phyloP scores from a whole-genome alignment of 148 eudicot genomes.

The Chenopodium suecicum region DNA sequence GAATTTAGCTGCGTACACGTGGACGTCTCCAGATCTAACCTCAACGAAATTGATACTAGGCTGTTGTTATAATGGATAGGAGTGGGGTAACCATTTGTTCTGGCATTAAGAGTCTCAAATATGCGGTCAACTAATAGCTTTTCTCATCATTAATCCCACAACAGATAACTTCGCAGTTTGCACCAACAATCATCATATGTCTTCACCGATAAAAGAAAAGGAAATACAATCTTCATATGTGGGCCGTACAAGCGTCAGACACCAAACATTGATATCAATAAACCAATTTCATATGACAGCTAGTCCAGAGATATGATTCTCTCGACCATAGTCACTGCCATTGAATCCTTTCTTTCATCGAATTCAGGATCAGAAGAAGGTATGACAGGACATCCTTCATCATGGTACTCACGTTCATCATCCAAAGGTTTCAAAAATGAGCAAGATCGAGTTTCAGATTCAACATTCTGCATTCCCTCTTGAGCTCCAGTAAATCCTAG shows the following conservation, averaged over 20 bases:
- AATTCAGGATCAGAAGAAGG: slow-evolving; percentile 38
- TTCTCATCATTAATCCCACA: neutral
- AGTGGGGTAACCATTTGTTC: neutral
- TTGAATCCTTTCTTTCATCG: slow-evolving; percentile 33
- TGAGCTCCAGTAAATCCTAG: slow-evolving; percentile 39
- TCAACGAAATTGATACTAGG: neutral
- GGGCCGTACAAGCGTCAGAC: slow-evolving; percentile 6
- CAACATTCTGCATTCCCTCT: slow-evolving; percentile 43
- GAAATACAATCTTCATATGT: neutral
- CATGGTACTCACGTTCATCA: slow-evolving; percentile 52
- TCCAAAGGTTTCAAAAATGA: slow-evolving; percentile 58
- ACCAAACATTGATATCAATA: slow-evolving; percentile 2
- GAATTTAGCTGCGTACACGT: neutral
- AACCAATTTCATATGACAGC: neutral
- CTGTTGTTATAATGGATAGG: neutral
- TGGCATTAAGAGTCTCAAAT: neutral
- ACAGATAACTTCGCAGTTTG: neutral
- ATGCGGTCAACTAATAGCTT: neutral
- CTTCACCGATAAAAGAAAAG: too few species aligned
- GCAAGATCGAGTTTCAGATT: slow-evolving; percentile 49
- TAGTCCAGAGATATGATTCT: slow-evolving; percentile 34
- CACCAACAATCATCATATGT: neutral
- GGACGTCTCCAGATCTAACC: slow-evolving; percentile 2
- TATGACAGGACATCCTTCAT: slow-evolving; percentile 42
- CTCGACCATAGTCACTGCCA: slow-evolving; percentile 32